These are phyloP conservation scores for Paspalum notatum DNA, from an alignment of 176 grass and related monocot species.

Conservation along the genomic window DNA sequence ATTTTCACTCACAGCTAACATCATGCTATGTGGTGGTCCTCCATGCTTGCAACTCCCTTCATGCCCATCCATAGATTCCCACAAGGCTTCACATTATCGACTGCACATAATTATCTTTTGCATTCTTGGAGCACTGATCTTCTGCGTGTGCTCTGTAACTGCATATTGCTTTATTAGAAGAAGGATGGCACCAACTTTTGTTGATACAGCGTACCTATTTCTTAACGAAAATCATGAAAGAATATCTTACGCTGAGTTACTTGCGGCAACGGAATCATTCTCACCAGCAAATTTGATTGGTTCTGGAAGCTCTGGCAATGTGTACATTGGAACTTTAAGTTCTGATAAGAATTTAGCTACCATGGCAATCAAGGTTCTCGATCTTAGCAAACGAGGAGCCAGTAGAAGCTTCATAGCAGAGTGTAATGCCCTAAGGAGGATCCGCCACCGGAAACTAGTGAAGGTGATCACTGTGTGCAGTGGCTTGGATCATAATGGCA, in stretches of 20 bases:
- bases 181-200: not conserved
- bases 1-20: constrained; percentile 22
- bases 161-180: constrained; percentile 18
- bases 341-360: not conserved
- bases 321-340: constrained; percentile 20
- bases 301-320: constrained; percentile 44
- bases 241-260: constrained; percentile 36
- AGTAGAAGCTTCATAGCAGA: constrained; percentile 32
- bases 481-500: constrained; percentile 20
- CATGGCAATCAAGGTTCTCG: constrained; percentile 41
- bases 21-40: constrained; percentile 31
- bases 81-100: constrained; percentile 3
- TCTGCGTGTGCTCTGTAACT: not conserved
- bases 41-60: constrained; percentile 16
- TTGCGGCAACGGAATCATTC: constrained; percentile 36
- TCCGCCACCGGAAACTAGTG: constrained; percentile 33
- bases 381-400: constrained; percentile 27
- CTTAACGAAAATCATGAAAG: not conserved
- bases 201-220: not conserved
- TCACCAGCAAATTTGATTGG: constrained; percentile 34
- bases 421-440: constrained; percentile 40
- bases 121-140: constrained; percentile 17
- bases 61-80: constrained; percentile 16
- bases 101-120: constrained; percentile 10
- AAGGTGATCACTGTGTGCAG: constrained; percentile 40